Conservation (phyloP, 805 yeast species). For the Wickerhamomyces queroliae region DNA sequence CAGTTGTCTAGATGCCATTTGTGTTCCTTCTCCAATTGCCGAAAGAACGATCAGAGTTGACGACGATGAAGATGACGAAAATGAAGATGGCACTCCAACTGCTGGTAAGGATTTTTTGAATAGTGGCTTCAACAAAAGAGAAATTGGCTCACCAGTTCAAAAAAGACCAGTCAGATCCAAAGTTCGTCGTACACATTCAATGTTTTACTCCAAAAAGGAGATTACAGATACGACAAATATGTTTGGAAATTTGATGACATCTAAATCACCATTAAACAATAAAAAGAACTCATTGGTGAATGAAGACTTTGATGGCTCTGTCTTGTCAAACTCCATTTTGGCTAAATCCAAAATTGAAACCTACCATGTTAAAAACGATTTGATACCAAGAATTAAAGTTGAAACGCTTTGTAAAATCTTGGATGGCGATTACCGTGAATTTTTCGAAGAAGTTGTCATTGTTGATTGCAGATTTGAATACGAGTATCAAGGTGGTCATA, state of each 20-base stretch:
- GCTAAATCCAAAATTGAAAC: conserved; percentile 33
- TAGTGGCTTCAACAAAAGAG: conserved; percentile 20
- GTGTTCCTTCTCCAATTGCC: conserved; percentile 22
- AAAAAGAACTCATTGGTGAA: conserved; percentile 1
- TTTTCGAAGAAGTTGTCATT: conserved; percentile 39
- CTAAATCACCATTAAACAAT: conserved; percentile 8
- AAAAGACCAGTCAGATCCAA: conserved; percentile 26
- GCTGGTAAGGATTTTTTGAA: conserved; percentile 4
- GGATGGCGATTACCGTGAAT: conserved; percentile 44
- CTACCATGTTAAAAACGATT: conserved; percentile 44
- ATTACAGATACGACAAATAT: conserved; percentile 31
- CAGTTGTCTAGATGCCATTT: conserved; percentile 15
- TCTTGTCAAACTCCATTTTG: conserved; percentile 11
- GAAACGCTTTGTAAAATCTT: conserved; percentile 52
- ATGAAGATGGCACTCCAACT: conserved; percentile 8
- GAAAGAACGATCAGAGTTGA: conserved; percentile 8
- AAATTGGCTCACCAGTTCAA: conserved; percentile 35
- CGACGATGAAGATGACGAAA: conserved; percentile 5
- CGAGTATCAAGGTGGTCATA: conserved; percentile 92
- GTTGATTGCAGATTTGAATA: conserved; percentile 91
- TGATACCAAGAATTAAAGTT: conserved; percentile 64
- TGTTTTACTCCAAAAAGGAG: conserved; percentile 57
- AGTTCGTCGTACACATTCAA: conserved; percentile 60
- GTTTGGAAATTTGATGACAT: conserved; percentile 22
- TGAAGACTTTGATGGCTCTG: conserved; percentile 8